These are phyloP conservation scores for Apiotrichum sp. DNA, from an alignment of 1,284 basidiomycete genomes.

Conservation along the genomic window DNA sequence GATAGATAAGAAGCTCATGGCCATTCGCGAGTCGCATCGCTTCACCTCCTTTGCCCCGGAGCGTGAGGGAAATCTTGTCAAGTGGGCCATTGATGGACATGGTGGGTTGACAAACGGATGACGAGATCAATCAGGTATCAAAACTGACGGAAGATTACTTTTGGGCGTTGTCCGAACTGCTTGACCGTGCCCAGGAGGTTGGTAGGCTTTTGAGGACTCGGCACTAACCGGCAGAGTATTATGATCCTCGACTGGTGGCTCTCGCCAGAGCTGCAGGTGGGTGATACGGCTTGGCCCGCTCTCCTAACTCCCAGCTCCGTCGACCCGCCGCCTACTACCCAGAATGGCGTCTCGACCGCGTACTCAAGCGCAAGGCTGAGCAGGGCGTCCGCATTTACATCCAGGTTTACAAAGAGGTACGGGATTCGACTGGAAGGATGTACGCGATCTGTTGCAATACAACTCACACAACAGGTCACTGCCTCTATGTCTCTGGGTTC, in stretches of 20 bases:
- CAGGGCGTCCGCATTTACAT: conserved; percentile 84
- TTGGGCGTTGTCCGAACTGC: conserved; percentile 81
- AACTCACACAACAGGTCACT: conserved; percentile 55
- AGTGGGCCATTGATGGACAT: conserved; percentile 87
- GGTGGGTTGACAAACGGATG: conserved; percentile 37
- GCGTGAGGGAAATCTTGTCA: conserved; percentile 65
- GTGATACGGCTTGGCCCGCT: too few relatives aligned
- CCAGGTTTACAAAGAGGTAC: conserved; percentile 78
- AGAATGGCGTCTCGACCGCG: conserved; percentile 76
- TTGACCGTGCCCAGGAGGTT: conserved; percentile 55
- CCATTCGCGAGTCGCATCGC: conserved; percentile 71
- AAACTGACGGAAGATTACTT: conserved; percentile 61
- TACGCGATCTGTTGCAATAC: too few relatives aligned
- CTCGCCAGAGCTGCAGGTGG: conserved; percentile 74
- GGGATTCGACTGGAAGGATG: conserved; percentile 6
- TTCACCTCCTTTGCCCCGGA: conserved; percentile 76
- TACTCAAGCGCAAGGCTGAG: conserved; percentile 79
- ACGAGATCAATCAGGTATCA: too few relatives aligned
- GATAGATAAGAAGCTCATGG: conserved; percentile 59
- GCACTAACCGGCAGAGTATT: conserved; percentile 51
- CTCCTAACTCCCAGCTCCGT: conserved; percentile 53
- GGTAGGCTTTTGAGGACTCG: neutral
- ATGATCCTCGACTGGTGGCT: conserved; percentile 78
- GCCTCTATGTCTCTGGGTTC: conserved; percentile 84
- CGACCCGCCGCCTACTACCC: conserved; percentile 75